Evolutionary conservation across 169 alveolate genomes (phyloP), one percentile per base, ranked within the genome.

Genomic region (Plasmodium coatneyi): DNA sequence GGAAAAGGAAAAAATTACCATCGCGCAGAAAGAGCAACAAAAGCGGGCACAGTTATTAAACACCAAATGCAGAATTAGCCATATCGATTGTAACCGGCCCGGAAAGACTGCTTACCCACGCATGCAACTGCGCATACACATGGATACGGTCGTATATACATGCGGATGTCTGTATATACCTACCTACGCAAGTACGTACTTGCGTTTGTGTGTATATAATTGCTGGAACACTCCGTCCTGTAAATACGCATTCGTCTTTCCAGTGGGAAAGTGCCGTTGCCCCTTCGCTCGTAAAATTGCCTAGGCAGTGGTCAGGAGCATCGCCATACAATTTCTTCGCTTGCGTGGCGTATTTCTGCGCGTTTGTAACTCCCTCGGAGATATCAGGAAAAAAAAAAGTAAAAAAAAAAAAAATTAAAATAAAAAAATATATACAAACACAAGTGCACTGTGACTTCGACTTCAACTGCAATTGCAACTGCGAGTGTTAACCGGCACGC

Each of bases 41-140:
- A 66, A 66, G 32, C 60, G 41, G 22, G 41, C 25, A 43, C 52
- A 54, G 39, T 36, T 25, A 81, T 36, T 25, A 81, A 71, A 72
- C 74, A 28, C 10, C 54, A 74, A 74, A 74, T 34, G 82, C 54
- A 66, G 76, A 66, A 66, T 66, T 66, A 66, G 30, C n/a, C 30
- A 66, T 66, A 66, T 66, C 76, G 39, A 66, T 28, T 66, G 76
- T 66, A 66, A 66, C 76, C 36, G 22, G 6, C 76, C 22, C 9
- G 34, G n/a, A 66, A 66, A 32, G 36, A 19, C 36, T 66, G 14
- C 76, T 66, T 25, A 5, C 76, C n/a, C 36, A 5, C 71, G 74
- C 86, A 76, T 80, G 86, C 86, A 80, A 34, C 86, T 25, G 70
- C 90, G 28, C 71, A 19, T 81, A 19, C 70, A 28, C 41, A 19